Conservation (phyloP, 1,284 basidiomycete genomes). For the Apiotrichum sp. region DNA sequence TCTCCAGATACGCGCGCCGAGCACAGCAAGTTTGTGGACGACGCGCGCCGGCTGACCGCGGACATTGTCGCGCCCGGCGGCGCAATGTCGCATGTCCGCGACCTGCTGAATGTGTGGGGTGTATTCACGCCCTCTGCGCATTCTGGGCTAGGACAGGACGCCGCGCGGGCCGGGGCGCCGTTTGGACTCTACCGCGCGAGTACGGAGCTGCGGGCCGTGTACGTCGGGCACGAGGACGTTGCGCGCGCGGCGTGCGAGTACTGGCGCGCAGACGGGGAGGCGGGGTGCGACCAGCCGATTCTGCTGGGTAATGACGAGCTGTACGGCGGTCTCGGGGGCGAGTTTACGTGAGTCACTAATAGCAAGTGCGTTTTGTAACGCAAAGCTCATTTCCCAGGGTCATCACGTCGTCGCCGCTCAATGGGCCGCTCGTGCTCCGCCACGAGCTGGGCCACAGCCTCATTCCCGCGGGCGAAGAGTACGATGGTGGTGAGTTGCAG, state of each 20-base stretch:
- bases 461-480: conserved; percentile 69
- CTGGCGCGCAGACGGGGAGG: conserved; percentile 22
- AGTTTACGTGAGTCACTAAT: conserved; percentile 61
- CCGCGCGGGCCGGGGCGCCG: conserved; percentile 62
- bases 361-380: too few species aligned
- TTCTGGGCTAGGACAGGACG: conserved; percentile 68
- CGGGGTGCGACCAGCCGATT: conserved; percentile 70
- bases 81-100: conserved; percentile 68
- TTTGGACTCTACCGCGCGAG: conserved; percentile 75
- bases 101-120: conserved; percentile 74
- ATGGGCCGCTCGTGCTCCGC: conserved; percentile 69
- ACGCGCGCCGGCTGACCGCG: conserved; percentile 60
- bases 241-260: conserved; percentile 62
- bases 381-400: conserved; percentile 50
- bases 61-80: conserved; percentile 63
- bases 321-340: conserved; percentile 75
- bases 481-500: conserved; percentile 58
- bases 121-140: conserved; percentile 61
- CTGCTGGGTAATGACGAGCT: conserved; percentile 71
- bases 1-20: conserved; percentile 58
- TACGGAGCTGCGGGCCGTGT: conserved; percentile 70
- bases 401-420: conserved; percentile 69
- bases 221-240: conserved; percentile 60
- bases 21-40: conserved; percentile 60
- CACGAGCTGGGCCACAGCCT: conserved; percentile 64